Conservation (phyloP, 2,329 filamentous ascomycete genomes). For the Aspergillus carbonarius region DNA sequence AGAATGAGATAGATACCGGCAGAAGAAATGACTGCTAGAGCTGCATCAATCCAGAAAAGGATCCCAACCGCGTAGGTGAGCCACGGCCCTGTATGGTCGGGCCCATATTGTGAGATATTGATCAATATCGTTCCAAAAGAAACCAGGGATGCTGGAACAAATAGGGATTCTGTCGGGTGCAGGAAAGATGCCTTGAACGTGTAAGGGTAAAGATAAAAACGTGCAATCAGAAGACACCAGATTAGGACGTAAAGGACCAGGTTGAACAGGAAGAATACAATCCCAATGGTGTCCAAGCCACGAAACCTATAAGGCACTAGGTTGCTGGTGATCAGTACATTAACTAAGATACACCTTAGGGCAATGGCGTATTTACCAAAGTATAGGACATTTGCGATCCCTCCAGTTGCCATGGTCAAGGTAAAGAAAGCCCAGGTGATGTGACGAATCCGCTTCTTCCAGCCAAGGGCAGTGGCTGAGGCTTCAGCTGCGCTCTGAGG, state of each 20-base stretch:
- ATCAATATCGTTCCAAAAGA: constrained; percentile 75
- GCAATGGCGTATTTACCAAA: constrained; percentile 46
- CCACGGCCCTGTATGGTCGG: constrained; percentile 62
- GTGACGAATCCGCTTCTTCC: constrained; percentile 59
- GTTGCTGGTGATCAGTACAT: not conserved
- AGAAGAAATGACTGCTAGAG: constrained; percentile 65
- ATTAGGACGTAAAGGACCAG: constrained; percentile 63
- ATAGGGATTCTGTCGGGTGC: constrained; percentile 76
- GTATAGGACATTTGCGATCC: constrained; percentile 60
- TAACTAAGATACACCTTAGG: not conserved
- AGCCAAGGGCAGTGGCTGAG: constrained; percentile 37
- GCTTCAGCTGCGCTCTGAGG: constrained; percentile 16
- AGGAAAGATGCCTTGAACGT: constrained; percentile 70
- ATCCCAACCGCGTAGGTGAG: constrained; percentile 60
- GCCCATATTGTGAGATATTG: constrained; percentile 75
- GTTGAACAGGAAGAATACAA: constrained; percentile 64
- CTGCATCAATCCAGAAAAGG: constrained; percentile 73
- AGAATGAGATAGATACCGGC: constrained; percentile 72
- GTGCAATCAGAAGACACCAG: constrained; percentile 62
- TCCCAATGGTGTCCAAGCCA: constrained; percentile 60
- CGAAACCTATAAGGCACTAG: constrained; percentile 53
- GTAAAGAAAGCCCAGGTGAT: constrained; percentile 81
- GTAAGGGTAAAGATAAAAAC: constrained; percentile 68
- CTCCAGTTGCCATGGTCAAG: constrained; percentile 62
- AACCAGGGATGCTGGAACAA: constrained; percentile 67